Conservation (phyloP, 768 basidiomycete species). For the Leccinum olivaceopallidum region DNA sequence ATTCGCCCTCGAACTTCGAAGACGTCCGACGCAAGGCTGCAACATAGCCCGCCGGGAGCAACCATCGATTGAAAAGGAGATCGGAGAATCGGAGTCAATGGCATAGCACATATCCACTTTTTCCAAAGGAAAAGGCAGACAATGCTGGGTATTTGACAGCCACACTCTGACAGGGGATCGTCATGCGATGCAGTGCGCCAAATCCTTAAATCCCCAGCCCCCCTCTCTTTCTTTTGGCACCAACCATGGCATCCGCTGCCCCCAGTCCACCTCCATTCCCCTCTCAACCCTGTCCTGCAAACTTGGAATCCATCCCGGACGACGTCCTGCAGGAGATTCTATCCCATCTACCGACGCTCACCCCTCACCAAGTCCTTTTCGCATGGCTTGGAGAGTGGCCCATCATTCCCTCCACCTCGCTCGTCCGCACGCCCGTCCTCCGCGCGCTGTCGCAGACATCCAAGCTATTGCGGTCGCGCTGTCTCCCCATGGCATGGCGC, state of each 20-base stretch:
- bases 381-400: background rate
- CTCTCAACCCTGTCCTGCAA: slow-evolving; percentile 1
- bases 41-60: background rate
- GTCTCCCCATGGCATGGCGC: slow-evolving; percentile 17
- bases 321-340: slow-evolving; percentile 17
- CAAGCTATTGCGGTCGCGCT: slow-evolving; percentile 10
- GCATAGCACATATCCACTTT: background rate
- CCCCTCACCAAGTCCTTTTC: background rate
- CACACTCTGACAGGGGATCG: background rate
- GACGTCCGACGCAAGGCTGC: background rate
- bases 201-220: too few relatives aligned
- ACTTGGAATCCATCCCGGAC: slow-evolving; percentile 11
- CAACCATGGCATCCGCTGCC: background rate
- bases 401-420: background rate
- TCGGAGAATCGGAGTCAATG: too few relatives aligned
- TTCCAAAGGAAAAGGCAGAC: background rate
- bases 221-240: too few relatives aligned
- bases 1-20: background rate
- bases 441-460: slow-evolving; percentile 11
- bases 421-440: slow-evolving; percentile 3
- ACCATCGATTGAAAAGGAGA: background rate
- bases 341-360: slow-evolving; percentile 9
- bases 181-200: background rate
- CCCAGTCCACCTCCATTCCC: background rate
- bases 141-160: background rate